Evolutionary conservation across 352 stramenopile species (phyloP).

Genomic region (Phytophthora pluvialis): DNA sequence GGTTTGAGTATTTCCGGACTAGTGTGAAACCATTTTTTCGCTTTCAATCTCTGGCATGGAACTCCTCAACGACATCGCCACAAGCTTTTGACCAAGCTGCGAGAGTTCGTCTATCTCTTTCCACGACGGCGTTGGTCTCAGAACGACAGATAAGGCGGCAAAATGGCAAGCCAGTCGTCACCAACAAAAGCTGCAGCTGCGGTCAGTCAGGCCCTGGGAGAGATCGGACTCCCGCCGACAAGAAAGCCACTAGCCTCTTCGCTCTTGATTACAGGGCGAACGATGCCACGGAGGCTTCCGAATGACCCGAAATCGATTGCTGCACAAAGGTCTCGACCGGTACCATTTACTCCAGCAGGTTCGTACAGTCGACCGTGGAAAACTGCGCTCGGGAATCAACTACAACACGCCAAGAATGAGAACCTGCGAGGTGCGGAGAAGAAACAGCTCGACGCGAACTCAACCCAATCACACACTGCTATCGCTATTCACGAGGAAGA

Average conservation of each 20-base stretch:
- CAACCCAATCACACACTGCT: constrained; percentile 13
- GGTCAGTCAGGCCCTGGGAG: constrained; percentile 50
- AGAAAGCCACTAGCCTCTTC: constrained; percentile 11
- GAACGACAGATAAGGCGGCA: background rate
- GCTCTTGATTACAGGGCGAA: constrained; percentile 14
- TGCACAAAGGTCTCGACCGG: constrained; percentile 18
- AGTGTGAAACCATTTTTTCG: constrained; percentile 31
- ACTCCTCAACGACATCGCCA: constrained; percentile 20
- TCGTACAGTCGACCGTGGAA: constrained; percentile 30
- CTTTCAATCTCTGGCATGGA: constrained; percentile 10
- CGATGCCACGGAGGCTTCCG: constrained; percentile 3
- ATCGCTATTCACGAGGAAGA: constrained; percentile 31
- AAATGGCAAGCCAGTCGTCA: constrained; percentile 23
- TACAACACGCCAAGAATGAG: constrained; percentile 26
- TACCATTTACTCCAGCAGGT: constrained; percentile 19
- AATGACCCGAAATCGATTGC: constrained; percentile 3
- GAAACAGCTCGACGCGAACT: constrained; percentile 1
- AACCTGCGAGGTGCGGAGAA: constrained; percentile 1
- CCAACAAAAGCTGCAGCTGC: constrained; percentile 40
- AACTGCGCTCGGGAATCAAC: constrained; percentile 27
- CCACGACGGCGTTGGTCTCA: background rate
- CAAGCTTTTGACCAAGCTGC: background rate
- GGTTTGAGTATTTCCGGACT: constrained; percentile 25
- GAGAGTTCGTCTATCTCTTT: constrained; percentile 5
- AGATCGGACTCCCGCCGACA: constrained; percentile 21